Evolutionary conservation across 768 basidiomycete genomes (phyloP).

Genomic region (Zangia roseola): DNA sequence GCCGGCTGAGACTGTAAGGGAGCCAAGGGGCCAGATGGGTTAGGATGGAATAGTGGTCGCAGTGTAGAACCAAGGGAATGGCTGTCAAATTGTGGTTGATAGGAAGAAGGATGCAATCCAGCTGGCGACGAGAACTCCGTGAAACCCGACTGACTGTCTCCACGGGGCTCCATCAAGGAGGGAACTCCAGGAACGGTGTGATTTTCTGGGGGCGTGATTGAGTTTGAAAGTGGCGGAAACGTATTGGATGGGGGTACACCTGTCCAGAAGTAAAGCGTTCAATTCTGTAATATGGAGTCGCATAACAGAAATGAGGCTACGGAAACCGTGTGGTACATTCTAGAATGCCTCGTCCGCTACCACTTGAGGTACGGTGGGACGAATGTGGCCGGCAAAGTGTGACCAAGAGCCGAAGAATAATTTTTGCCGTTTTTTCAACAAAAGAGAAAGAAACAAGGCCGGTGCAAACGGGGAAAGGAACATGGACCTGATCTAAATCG

Average conservation of each 20-base stretch:
- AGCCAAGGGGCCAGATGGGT: background rate
- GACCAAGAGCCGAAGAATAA: background rate
- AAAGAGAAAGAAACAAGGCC: background rate
- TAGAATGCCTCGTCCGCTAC: conserved; percentile 1
- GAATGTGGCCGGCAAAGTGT: background rate
- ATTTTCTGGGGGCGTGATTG: background rate
- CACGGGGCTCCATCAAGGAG: conserved; percentile 4
- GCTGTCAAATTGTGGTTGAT: background rate
- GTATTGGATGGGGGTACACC: background rate
- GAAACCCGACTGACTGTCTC: conserved; percentile 1
- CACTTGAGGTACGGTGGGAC: background rate
- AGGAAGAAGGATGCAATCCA: background rate
- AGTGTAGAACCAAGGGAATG: background rate
- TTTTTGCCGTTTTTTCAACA: no score
- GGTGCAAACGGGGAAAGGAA: background rate
- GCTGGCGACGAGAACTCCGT: background rate
- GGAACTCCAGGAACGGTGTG: background rate
- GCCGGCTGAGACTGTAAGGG: background rate
- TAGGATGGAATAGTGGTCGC: conserved; percentile 5
- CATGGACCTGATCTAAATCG: no score
- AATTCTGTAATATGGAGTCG: background rate
- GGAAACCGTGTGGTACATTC: background rate
- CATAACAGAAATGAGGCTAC: background rate
- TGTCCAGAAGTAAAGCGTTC: conserved; percentile 1
- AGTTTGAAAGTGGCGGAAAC: background rate